Evolutionary conservation across 75 land plant genomes (phyloP).

Genomic region (Cunninghamia lanceolata): DNA sequence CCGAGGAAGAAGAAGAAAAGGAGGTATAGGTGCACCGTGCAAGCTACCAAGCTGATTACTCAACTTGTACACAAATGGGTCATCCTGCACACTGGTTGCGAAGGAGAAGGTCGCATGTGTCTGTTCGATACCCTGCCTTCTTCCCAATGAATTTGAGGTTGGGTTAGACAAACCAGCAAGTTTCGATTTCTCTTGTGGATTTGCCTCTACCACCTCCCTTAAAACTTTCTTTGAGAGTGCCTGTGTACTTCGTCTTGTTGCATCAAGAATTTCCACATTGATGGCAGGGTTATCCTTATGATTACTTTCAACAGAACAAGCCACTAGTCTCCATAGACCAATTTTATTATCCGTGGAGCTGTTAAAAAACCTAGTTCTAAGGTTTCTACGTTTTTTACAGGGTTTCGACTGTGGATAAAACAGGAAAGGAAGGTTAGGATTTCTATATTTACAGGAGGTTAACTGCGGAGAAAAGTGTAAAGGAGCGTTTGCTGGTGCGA

Average conservation of each 20-base stretch:
- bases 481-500: not conserved
- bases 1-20: conserved; percentile 47
- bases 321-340: not conserved
- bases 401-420: not conserved
- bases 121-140: not conserved
- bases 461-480: not conserved
- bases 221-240: not conserved
- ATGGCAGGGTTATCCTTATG: not conserved
- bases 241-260: conserved; percentile 19
- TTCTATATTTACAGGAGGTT: not conserved
- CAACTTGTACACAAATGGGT: conserved; percentile 61
- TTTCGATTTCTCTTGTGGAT: not conserved
- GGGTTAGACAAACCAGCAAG: not conserved
- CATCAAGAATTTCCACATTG: conserved; percentile 13
- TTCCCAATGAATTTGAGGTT: not conserved
- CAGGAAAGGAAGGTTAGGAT: not conserved
- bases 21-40: conserved; percentile 54
- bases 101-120: conserved; percentile 7
- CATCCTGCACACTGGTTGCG: conserved; percentile 41
- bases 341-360: not conserved
- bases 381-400: not conserved
- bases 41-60: conserved; percentile 60
- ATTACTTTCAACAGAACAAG: not conserved
- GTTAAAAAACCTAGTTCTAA: not conserved
- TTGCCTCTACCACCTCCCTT: not conserved